Percentiles rank a stretch among this genome's conserved stretches.
Conservation (phyloP, 2,329 filamentous ascomycete species). For the Monosporascus sp. region DNA sequence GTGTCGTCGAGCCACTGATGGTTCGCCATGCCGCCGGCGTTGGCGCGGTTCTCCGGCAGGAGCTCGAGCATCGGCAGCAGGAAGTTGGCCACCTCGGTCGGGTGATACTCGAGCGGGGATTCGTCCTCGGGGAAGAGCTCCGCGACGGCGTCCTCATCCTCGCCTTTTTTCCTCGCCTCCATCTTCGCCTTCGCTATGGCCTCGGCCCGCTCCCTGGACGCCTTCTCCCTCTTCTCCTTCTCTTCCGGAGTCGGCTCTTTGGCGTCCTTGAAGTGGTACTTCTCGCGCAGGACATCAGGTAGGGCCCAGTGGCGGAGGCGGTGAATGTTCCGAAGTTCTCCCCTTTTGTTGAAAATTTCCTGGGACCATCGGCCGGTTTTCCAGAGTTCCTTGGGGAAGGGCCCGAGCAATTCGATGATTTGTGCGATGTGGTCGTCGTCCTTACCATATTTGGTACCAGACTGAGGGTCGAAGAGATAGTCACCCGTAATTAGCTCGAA, state of each 20-base stretch:
- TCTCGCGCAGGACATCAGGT: conserved; percentile 86
- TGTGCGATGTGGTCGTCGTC: conserved; percentile 99
- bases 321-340: conserved; percentile 95
- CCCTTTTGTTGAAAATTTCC: conserved; percentile 97
- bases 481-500: conserved; percentile 98
- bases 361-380: conserved; percentile 95
- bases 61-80: conserved; percentile 87
- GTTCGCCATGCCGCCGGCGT: conserved; percentile 90
- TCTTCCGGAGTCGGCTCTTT: conserved; percentile 59
- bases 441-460: conserved; percentile 97
- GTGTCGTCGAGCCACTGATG: conserved; percentile 80
- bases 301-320: conserved; percentile 93
- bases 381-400: conserved; percentile 88
- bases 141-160: conserved; percentile 26
- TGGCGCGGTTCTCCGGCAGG: conserved; percentile 80
- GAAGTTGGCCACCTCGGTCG: conserved; percentile 63
- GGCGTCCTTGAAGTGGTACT: conserved; percentile 86
- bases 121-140: conserved; percentile 24
- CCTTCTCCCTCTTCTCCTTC: conserved; percentile 25
- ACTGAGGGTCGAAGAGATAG: conserved; percentile 97
- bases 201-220: conserved; percentile 48
- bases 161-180: conserved; percentile 25
- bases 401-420: conserved; percentile 92
- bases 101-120: conserved; percentile 24
- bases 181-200: conserved; percentile 50